Base-by-base conservation (phyloP, 164 flowering plant species). In the Paratinospora sagittata region DNA sequence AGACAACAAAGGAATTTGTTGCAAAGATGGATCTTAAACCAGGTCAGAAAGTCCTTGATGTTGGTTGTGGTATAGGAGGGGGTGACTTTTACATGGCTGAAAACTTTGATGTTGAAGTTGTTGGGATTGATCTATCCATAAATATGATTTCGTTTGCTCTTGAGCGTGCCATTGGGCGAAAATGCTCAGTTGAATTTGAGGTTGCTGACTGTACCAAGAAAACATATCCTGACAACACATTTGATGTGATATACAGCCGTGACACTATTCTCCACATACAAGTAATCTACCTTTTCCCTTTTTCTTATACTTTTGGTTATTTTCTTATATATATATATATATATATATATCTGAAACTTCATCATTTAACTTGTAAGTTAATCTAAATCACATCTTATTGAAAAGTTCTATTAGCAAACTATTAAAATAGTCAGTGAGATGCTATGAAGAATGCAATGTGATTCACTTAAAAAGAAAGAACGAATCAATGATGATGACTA, bases 11-110 rank as follows among this genome's bases (percentile, higher is more conserved):
- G 78, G 99, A 96, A 78, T 90, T 96, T 83, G 97, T 96, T 68
- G 85, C 75, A 27, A 91, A 79, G 78, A 78, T 96, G 78, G 93
- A 90, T 5, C 93, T 96, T 49, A 85, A 90, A 81, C 90, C 96
- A 67, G 96, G 96, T n/a, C 98, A 93, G 79, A 93, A 86, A 78
- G 99, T 96, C 49, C 86, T 96, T 23, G 99, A 96, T 81, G 98
- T 96, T 72, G 99, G 99, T 2, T 96, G 99, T 81, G 99, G 99
- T 72, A 90, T 96, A 75, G 99, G 99, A 1, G 99, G 99, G 77
- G 98, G 98, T 63, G 98, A 96, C 79, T 91, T 96, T 71, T 93
- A 93, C 83, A 96, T 96, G 99, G 95, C 99, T 30, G 92, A 93
- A 55, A 86, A 83, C 57, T 91, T 82, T 75, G 88, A 88, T 76